A percentile compares a stretch with the other conserved stretches of the same genome.
phyloP scores from a whole-genome alignment of 805 yeast genomes.

The Metschnikowia borealis region DNA sequence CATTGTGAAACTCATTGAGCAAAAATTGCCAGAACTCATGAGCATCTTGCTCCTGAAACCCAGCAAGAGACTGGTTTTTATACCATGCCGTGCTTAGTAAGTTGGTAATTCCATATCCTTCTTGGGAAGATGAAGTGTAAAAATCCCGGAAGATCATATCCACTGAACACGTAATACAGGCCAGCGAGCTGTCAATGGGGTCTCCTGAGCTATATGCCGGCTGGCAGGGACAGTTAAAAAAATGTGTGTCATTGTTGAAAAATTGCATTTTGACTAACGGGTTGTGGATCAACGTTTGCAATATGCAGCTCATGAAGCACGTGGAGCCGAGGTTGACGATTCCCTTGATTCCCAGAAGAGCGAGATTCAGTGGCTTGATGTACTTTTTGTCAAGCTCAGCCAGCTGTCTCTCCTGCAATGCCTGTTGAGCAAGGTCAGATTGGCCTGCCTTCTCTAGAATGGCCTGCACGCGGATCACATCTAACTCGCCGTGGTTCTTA shows the following conservation, averaged over 20 bases:
- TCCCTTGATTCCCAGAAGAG: conserved; percentile 80
- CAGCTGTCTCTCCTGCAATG: conserved; percentile 7
- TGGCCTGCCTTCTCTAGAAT: neutral
- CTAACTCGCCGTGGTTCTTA: conserved; percentile 58
- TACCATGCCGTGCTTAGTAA: conserved; percentile 85
- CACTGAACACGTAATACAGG: conserved; percentile 81
- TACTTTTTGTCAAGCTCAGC: conserved; percentile 8
- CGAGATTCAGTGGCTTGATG: conserved; percentile 44
- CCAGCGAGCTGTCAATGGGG: conserved; percentile 28
- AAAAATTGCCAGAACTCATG: conserved; percentile 96
- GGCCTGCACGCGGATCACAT: conserved; percentile 40
- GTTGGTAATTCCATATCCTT: conserved; percentile 79
- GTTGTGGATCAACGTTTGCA: conserved; percentile 86
- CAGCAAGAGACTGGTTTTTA: conserved; percentile 79
- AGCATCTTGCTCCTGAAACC: conserved; percentile 96
- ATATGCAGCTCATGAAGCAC: conserved; percentile 91
- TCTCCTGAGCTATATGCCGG: conserved; percentile 19
- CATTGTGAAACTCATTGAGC: conserved; percentile 74
- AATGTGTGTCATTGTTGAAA: conserved; percentile 65
- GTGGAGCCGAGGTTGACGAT: conserved; percentile 94
- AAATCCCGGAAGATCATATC: conserved; percentile 75
- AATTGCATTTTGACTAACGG: conserved; percentile 80
- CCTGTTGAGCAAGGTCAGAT: conserved; percentile 2
- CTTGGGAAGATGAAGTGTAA: conserved; percentile 56
- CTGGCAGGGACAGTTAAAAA: conserved; percentile 44